Conservation (phyloP, 257 asterid species). For the Cordia subcordata region DNA sequence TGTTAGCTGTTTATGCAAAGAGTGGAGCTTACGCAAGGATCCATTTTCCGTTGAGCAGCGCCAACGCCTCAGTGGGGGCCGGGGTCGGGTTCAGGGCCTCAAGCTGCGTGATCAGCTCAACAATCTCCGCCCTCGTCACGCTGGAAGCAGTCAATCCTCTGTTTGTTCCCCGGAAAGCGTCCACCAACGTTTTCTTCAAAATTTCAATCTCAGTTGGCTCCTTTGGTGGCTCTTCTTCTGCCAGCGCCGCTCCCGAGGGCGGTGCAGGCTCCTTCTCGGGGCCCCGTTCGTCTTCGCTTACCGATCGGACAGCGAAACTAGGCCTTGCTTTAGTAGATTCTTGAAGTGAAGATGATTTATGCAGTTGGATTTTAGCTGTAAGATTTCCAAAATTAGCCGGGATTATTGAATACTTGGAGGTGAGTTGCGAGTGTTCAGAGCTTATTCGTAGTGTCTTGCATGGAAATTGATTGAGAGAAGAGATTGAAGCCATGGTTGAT, state of each 20-base stretch:
- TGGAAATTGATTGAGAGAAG: conserved; percentile 36
- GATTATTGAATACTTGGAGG: conserved; percentile 10
- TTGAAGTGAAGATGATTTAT: conserved; percentile 11
- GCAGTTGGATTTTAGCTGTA: conserved; percentile 5
- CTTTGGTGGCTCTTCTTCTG: conserved; percentile 33
- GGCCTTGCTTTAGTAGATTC: conserved; percentile 9
- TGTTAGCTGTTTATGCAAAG: neutral
- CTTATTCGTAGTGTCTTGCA: conserved; percentile 8
- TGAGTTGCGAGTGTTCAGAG: conserved; percentile 11
- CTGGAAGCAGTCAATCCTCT: conserved; percentile 71
- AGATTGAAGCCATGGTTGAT: conserved; percentile 56
- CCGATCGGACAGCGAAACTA: conserved; percentile 26
- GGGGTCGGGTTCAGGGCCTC: conserved; percentile 87
- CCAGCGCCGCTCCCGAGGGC: conserved; percentile 30
- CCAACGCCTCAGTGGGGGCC: conserved; percentile 78
- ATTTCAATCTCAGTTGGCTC: conserved; percentile 39
- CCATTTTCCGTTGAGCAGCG: conserved; percentile 90
- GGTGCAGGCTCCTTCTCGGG: conserved; percentile 5
- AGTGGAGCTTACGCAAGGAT: conserved; percentile 61
- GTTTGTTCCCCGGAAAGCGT: conserved; percentile 66
- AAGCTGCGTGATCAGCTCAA: conserved; percentile 74
- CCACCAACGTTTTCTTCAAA: conserved; percentile 68
- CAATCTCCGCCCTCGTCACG: conserved; percentile 82
- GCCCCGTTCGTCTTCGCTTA: conserved; percentile 46
- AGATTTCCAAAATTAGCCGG: conserved; percentile 30